Percentiles rank a stretch among this genome's conserved stretches.
Evolutionary conservation across 768 basidiomycete genomes (phyloP).

Genomic region (Amanita subjunquillea): DNA sequence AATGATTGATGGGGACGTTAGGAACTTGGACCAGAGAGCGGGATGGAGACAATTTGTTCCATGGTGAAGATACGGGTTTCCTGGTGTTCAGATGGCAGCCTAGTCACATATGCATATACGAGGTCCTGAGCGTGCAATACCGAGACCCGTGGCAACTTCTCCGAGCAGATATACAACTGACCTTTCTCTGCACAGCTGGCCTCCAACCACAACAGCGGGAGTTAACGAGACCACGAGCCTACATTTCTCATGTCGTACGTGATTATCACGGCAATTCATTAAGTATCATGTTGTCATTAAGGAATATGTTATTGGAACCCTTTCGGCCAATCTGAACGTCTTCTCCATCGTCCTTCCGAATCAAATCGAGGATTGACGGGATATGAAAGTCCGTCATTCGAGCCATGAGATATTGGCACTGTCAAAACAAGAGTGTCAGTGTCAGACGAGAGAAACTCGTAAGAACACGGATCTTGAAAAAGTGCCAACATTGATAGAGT

Average conservation of each 20-base stretch:
- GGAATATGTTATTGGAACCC: conserved; percentile 35
- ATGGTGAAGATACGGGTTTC: not conserved
- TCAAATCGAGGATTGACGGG: conserved; percentile 69
- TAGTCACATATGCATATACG: no score
- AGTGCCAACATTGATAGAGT: not conserved
- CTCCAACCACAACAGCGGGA: no score
- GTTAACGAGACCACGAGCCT: no score
- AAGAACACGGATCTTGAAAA: no score
- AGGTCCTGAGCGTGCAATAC: no score
- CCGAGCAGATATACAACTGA: no score
- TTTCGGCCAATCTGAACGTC: conserved; percentile 61
- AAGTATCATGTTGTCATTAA: not conserved
- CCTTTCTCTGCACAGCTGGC: no score
- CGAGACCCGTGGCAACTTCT: no score
- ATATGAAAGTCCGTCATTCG: conserved; percentile 52
- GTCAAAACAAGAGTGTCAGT: conserved; percentile 21
- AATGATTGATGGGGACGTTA: not conserved
- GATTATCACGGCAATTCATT: conserved; percentile 6
- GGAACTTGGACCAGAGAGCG: not conserved
- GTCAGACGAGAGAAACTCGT: not conserved
- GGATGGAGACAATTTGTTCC: not conserved
- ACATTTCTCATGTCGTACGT: no score
- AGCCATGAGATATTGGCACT: conserved; percentile 42
- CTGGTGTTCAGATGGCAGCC: no score
- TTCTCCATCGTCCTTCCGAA: conserved; percentile 51